phyloP scores from a whole-genome alignment of 2,329 filamentous ascomycete species.

The Beauveria medogensis region DNA sequence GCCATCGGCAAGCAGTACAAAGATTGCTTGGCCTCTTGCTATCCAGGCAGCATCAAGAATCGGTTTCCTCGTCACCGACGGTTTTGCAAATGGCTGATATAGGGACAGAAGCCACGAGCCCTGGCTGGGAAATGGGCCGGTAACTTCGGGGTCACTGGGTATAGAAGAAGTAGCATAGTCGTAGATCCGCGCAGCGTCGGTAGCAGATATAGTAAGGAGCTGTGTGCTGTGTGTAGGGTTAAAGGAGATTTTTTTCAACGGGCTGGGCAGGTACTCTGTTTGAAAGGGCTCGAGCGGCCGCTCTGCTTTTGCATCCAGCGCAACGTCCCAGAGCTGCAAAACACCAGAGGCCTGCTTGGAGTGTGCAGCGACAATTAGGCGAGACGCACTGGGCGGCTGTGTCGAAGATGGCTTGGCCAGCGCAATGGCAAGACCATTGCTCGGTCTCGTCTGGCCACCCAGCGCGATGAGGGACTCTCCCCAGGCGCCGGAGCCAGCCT shows the following conservation, averaged over 20 bases:
- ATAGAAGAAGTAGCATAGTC: conserved; percentile 49
- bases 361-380: conserved; percentile 52
- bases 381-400: conserved; percentile 25
- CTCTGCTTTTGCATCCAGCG: conserved; percentile 32
- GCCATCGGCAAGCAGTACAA: conserved; percentile 52
- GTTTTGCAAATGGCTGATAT: conserved; percentile 47
- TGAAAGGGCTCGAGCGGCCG: conserved; percentile 45
- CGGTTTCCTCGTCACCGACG: conserved; percentile 44
- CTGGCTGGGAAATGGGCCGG: conserved; percentile 45
- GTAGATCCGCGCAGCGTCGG: conserved; percentile 53
- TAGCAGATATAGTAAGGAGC: conserved; percentile 46
- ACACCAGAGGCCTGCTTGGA: conserved; percentile 51
- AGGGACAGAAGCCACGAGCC: conserved; percentile 58
- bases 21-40: conserved; percentile 48
- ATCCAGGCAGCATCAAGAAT: conserved; percentile 58
- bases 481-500: conserved; percentile 54
- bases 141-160: conserved; percentile 40
- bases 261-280: conserved; percentile 47
- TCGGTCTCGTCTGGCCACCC: conserved; percentile 42
- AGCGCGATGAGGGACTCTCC: conserved; percentile 50
- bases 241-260: conserved; percentile 49
- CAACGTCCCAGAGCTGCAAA: conserved; percentile 50
- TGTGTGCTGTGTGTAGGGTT: conserved; percentile 52
- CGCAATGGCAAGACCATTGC: conserved; percentile 48
- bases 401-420: conserved; percentile 38